Conservation (phyloP, 2,329 filamentous ascomycete species). For the Fusarium liriodendri region DNA sequence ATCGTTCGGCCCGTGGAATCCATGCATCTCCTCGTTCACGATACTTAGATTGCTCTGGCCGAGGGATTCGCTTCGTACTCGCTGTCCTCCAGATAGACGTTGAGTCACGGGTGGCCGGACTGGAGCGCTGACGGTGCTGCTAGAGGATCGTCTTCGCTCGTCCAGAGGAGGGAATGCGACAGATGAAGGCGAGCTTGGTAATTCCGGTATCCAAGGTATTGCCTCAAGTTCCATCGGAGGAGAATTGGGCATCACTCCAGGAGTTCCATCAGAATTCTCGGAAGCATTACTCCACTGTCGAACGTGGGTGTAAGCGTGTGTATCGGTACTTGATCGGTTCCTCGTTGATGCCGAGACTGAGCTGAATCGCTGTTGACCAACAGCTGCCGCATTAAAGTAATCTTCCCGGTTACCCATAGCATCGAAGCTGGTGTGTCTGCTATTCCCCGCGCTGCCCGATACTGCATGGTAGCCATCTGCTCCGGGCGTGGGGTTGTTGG, state of each 20-base stretch:
- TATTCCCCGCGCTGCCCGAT: conserved; percentile 37
- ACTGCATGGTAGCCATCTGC: conserved; percentile 40
- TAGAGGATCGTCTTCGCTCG: conserved; percentile 43
- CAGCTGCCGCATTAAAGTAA: conserved; percentile 44
- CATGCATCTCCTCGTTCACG: conserved; percentile 61
- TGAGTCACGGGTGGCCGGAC: conserved; percentile 40
- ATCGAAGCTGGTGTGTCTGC: conserved; percentile 46
- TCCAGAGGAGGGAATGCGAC: conserved; percentile 30
- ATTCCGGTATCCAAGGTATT: conserved; percentile 50
- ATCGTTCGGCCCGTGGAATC: conserved; percentile 58
- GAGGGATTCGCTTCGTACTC: conserved; percentile 39
- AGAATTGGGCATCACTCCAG: conserved; percentile 37
- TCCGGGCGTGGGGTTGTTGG: conserved; percentile 42
- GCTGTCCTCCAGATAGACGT: conserved; percentile 44
- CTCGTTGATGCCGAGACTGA: conserved; percentile 38
- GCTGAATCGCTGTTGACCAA: conserved; percentile 27
- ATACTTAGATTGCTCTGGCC: conserved; percentile 39
- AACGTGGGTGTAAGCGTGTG: conserved; percentile 51
- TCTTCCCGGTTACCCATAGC: conserved; percentile 37
- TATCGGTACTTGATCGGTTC: conserved; percentile 52
- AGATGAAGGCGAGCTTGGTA: conserved; percentile 47
- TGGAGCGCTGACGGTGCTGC: conserved; percentile 33
- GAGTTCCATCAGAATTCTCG: conserved; percentile 52
- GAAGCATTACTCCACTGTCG: conserved; percentile 59
- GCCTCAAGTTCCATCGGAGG: conserved; percentile 51